These are phyloP conservation scores for Debaryomycetaceae sp. DNA, from an alignment of 1,139 yeast genomes.

Conservation along the genomic window DNA sequence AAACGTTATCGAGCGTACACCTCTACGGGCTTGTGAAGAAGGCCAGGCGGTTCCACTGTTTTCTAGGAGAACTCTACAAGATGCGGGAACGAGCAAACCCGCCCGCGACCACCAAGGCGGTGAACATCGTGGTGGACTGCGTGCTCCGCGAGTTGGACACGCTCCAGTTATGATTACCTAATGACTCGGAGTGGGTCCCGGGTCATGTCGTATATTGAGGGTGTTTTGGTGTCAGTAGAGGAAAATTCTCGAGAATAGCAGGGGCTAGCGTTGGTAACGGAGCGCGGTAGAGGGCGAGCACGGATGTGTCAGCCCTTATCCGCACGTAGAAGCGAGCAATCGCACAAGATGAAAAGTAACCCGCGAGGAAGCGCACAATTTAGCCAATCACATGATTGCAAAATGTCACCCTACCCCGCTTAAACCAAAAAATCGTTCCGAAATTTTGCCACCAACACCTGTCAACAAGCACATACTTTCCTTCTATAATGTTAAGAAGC, in stretches of 20 bases:
- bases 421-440: constrained; percentile 1
- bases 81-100: constrained; percentile 1
- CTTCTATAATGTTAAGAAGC: constrained; percentile 11
- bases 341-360: too few species aligned
- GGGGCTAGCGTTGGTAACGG: too few species aligned
- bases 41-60: neutral
- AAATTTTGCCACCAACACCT: constrained; percentile 1
- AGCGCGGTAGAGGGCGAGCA: too few species aligned
- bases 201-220: too few species aligned
- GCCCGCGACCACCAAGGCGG: neutral
- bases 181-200: too few species aligned
- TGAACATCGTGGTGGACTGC: constrained; percentile 1
- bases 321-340: too few species aligned
- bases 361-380: too few species aligned
- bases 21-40: constrained; percentile 1
- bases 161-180: neutral
- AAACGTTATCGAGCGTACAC: neutral
- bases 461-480: constrained; percentile 1
- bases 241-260: too few species aligned
- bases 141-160: neutral
- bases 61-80: constrained; percentile 1
- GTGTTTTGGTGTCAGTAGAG: too few species aligned
- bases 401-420: constrained; percentile 4
- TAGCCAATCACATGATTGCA: constrained; percentile 3
- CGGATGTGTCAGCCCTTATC: too few species aligned